These are phyloP conservation scores for Annona cherimola DNA, from an alignment of 164 flowering plant genomes.

Conservation along the genomic window DNA sequence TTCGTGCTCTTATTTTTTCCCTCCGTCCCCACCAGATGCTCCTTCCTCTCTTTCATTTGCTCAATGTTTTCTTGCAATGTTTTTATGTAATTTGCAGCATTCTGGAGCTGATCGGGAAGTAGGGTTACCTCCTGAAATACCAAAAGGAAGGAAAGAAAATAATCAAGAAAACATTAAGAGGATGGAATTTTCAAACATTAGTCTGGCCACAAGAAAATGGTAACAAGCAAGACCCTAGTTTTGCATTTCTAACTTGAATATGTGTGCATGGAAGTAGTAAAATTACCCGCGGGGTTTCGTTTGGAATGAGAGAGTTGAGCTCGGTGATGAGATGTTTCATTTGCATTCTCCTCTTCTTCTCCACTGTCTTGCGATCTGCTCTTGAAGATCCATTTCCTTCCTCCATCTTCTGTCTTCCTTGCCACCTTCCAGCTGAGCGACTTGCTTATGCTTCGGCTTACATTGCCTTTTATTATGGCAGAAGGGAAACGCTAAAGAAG, in stretches of 20 bases:
- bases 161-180: background rate
- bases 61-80: slow-evolving; percentile 44
- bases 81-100: slow-evolving; percentile 54
- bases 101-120: slow-evolving; percentile 54
- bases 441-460: background rate
- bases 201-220: background rate
- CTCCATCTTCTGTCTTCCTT: slow-evolving; percentile 5
- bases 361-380: slow-evolving; percentile 51
- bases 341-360: slow-evolving; percentile 62
- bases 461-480: background rate
- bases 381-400: slow-evolving; percentile 23
- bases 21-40: slow-evolving; percentile 18
- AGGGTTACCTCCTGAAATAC: slow-evolving; percentile 30
- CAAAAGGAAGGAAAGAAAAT: background rate
- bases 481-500: background rate
- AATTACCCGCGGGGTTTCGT: slow-evolving; percentile 23
- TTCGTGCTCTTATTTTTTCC: background rate
- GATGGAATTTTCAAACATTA: background rate
- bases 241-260: background rate
- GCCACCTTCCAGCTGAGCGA: background rate
- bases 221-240: background rate
- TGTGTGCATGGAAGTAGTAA: background rate
- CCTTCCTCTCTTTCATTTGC: slow-evolving; percentile 48
- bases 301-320: slow-evolving; percentile 56
- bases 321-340: slow-evolving; percentile 54